phyloP scores from a whole-genome alignment of 202 grass and related monocot genomes.

The Zizania palustris region DNA sequence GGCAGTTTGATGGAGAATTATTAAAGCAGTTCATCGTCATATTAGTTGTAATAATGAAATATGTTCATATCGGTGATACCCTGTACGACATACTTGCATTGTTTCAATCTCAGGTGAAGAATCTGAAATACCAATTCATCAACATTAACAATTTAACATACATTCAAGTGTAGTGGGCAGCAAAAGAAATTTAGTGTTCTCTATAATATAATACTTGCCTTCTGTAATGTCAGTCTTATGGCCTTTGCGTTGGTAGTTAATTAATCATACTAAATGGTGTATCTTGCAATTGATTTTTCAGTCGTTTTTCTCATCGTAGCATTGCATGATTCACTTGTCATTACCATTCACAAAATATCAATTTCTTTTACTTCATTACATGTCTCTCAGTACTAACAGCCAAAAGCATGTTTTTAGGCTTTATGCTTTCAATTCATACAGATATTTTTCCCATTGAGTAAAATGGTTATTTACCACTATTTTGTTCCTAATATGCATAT shows the following conservation, averaged over 20 bases:
- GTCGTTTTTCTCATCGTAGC: background rate
- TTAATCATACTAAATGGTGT: background rate
- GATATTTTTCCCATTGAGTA: background rate
- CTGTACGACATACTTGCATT: too few species aligned
- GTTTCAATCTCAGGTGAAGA: too few species aligned
- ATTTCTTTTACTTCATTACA: background rate
- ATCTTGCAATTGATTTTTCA: background rate
- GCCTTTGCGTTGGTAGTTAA: background rate
- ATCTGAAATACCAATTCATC: too few species aligned
- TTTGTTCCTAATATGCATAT: background rate
- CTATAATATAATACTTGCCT: background rate
- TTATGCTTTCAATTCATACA: background rate
- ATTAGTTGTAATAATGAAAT: too few species aligned
- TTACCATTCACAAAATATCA: background rate
- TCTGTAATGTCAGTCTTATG: background rate
- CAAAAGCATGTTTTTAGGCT: background rate
- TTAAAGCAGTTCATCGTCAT: too few species aligned
- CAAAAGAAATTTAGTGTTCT: background rate
- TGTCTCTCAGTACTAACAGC: background rate
- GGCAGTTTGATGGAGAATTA: background rate
- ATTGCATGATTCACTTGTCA: conserved; percentile 1
- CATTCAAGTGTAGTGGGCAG: too few species aligned
- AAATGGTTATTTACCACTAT: too few species aligned
- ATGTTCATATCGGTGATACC: too few species aligned
- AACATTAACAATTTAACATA: too few species aligned